A percentile compares a stretch with the other conserved stretches of the same genome.
phyloP scores from a whole-genome alignment of 2,329 filamentous ascomycete species.

The Aspergillus sp. region DNA sequence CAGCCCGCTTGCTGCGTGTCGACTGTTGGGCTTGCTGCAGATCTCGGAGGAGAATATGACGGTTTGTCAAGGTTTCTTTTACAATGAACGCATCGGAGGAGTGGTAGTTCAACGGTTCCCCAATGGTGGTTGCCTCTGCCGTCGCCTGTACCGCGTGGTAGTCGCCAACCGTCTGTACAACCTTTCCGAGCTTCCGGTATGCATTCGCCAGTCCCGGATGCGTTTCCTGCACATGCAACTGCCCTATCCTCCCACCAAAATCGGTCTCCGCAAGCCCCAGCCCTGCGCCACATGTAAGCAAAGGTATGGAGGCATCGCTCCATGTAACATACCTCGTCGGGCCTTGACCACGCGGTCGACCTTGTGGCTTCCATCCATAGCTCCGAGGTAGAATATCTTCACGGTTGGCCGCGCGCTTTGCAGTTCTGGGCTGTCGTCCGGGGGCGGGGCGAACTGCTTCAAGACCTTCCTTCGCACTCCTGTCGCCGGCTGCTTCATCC shows the following conservation, averaged over 20 bases:
- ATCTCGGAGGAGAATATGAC: slow-evolving; percentile 90
- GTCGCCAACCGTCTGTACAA: slow-evolving; percentile 87
- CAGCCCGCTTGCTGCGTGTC: slow-evolving; percentile 71
- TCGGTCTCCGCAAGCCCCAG: slow-evolving; percentile 87
- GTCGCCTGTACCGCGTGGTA: slow-evolving; percentile 95
- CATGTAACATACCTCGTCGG: slow-evolving; percentile 59
- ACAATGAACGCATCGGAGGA: slow-evolving; percentile 94
- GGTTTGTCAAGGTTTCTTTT: slow-evolving; percentile 95
- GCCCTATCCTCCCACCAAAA: slow-evolving; percentile 79
- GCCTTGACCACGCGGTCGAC: slow-evolving; percentile 89
- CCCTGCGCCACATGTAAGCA: slow-evolving; percentile 42
- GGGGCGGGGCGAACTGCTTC: slow-evolving; percentile 96
- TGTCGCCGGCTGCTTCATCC: slow-evolving; percentile 93
- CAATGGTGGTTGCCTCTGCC: slow-evolving; percentile 87
- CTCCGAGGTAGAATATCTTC: slow-evolving; percentile 88
- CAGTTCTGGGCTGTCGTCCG: slow-evolving; percentile 92
- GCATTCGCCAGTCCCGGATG: slow-evolving; percentile 81
- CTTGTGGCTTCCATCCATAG: slow-evolving; percentile 96
- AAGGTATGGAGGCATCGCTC: neutral
- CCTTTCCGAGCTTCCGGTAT: slow-evolving; percentile 88
- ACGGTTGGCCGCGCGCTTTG: slow-evolving; percentile 81
- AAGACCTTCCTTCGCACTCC: slow-evolving; percentile 89
- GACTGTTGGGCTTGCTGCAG: slow-evolving; percentile 81
- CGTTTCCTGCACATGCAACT: slow-evolving; percentile 81
- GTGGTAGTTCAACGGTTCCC: slow-evolving; percentile 89